phyloP scores from a whole-genome alignment of 208 protist species.

The Trichomonas vaginalis region DNA sequence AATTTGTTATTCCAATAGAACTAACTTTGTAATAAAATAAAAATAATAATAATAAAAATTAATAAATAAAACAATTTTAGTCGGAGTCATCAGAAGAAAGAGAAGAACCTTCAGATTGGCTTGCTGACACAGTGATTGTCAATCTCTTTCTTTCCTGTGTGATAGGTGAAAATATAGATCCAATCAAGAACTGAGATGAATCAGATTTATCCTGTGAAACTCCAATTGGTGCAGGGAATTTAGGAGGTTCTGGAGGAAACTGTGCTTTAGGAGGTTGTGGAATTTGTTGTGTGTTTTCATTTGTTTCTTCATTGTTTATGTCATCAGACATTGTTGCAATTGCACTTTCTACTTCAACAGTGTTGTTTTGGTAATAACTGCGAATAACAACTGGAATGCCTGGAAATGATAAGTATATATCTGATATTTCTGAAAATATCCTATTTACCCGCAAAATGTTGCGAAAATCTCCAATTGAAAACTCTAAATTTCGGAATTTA shows the following conservation, averaged over 20 bases:
- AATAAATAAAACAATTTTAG: no score
- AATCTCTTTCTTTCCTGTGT: neutral
- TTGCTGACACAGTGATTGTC: neutral
- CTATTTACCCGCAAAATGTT: neutral
- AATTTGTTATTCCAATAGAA: no score
- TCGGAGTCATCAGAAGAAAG: neutral
- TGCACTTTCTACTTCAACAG: neutral
- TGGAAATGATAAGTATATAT: neutral
- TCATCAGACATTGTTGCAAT: neutral
- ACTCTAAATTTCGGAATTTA: neutral
- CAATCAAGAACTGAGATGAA: neutral
- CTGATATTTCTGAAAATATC: neutral
- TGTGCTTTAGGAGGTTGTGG: neutral
- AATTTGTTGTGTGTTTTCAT: neutral
- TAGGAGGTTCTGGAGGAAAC: neutral
- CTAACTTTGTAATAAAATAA: no score
- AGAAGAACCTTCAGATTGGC: neutral
- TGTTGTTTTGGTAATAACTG: neutral
- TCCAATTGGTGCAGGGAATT: neutral
- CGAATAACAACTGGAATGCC: neutral
- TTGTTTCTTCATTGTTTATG: no score
- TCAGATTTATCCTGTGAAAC: neutral
- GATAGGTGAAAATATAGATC: neutral
- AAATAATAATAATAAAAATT: no score
- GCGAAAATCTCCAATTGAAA: neutral